These are phyloP conservation scores for Vitis rotundifolia DNA, from an alignment of 164 flowering plant species.

Conservation along the genomic window DNA sequence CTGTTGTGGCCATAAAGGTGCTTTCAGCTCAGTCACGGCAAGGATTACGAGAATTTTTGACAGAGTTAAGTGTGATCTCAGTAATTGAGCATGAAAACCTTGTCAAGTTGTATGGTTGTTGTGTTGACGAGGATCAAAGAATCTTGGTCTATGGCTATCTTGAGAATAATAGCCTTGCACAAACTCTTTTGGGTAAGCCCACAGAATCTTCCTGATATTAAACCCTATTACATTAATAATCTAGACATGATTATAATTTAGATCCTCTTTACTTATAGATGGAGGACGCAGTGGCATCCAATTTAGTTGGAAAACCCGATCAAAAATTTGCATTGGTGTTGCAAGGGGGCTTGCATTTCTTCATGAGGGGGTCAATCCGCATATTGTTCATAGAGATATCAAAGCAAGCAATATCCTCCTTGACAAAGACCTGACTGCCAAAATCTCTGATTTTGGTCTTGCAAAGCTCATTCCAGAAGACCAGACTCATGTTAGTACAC, in stretches of 20 bases:
- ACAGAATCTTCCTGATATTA: not conserved
- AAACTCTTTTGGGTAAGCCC: constrained; percentile 58
- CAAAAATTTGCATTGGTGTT: constrained; percentile 44
- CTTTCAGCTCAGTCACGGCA: constrained; percentile 57
- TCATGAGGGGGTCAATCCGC: constrained; percentile 49
- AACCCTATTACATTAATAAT: not conserved
- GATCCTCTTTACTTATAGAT: constrained; percentile 16
- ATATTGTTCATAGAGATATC: constrained; percentile 50
- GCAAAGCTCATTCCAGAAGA: constrained; percentile 43
- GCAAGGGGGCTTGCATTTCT: constrained; percentile 52
- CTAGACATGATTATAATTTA: not conserved
- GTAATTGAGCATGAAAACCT: constrained; percentile 56
- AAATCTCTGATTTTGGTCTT: constrained; percentile 60
- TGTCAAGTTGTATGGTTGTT: constrained; percentile 66
- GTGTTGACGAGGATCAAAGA: constrained; percentile 54
- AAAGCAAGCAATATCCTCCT: constrained; percentile 59
- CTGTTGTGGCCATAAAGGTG: constrained; percentile 55
- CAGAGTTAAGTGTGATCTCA: constrained; percentile 53
- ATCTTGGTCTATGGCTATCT: constrained; percentile 68
- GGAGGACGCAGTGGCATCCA: constrained; percentile 22
- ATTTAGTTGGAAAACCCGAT: constrained; percentile 37
- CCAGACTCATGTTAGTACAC: constrained; percentile 53
- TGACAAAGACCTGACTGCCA: constrained; percentile 37
- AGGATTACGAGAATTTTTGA: constrained; percentile 53
- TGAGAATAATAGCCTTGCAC: constrained; percentile 72